Conservation (phyloP, 495 filamentous ascomycete genomes). For the Delitschia confertaspora region DNA sequence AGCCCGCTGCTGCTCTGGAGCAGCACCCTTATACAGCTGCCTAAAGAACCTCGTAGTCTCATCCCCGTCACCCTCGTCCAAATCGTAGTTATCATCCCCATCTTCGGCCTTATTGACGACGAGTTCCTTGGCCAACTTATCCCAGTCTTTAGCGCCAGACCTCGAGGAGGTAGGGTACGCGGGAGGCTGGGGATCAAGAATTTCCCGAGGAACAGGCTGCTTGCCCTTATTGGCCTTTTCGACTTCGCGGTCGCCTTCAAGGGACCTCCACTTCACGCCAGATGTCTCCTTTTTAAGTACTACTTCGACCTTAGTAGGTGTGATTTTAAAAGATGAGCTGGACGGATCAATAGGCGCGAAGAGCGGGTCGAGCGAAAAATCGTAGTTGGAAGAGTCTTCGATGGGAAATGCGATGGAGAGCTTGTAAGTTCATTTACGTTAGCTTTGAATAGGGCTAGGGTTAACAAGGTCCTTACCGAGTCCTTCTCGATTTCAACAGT, state of each 20-base stretch:
- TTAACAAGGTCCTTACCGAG: constrained; percentile 38
- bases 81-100: constrained; percentile 40
- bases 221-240: constrained; percentile 14
- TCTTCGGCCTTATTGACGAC: constrained; percentile 37
- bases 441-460: constrained; percentile 12
- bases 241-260: constrained; percentile 46
- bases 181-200: constrained; percentile 34
- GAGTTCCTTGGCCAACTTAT: constrained; percentile 58
- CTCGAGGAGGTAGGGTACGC: constrained; percentile 85
- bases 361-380: constrained; percentile 64
- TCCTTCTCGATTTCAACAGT: constrained; percentile 47
- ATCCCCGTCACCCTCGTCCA: constrained; percentile 54
- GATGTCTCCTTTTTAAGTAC: constrained; percentile 56
- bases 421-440: constrained; percentile 22
- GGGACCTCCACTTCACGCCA: constrained; percentile 65
- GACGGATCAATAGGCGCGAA: constrained; percentile 55
- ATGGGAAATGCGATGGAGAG: constrained; percentile 61
- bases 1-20: constrained; percentile 71
- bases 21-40: constrained; percentile 70
- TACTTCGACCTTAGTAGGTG: constrained; percentile 79
- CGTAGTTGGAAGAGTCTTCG: constrained; percentile 46
- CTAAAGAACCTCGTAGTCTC: constrained; percentile 87
- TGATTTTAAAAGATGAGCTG: constrained; percentile 52
- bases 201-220: neutral
- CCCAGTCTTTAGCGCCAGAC: constrained; percentile 83